These are phyloP conservation scores for Picea glauca DNA, from an alignment of 75 land plant genomes.

Conservation along the genomic window DNA sequence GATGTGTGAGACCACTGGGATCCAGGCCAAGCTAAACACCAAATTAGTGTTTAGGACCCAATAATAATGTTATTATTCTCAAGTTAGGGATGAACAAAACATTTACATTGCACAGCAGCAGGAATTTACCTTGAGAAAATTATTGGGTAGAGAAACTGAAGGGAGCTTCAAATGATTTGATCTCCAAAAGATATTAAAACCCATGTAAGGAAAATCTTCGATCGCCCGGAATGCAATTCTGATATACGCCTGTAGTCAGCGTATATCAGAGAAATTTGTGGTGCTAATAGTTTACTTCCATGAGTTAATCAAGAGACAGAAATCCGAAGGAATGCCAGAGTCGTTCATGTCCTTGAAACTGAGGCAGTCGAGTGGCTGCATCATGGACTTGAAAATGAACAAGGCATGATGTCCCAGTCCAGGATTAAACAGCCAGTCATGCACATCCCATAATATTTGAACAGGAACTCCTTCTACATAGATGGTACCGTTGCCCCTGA, in stretches of 20 bases:
- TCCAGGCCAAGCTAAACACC: no score
- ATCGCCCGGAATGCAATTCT: constrained; percentile 3
- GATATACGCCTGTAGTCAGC: constrained; percentile 55
- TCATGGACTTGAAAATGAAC: constrained; percentile 13
- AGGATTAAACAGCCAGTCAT: constrained; percentile 77
- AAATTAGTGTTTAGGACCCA: no score
- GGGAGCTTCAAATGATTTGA: no score
- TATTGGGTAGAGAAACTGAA: no score
- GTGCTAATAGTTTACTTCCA: constrained; percentile 2
- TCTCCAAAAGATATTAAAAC: no score
- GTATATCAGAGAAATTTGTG: constrained; percentile 17
- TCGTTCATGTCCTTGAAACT: constrained; percentile 9
- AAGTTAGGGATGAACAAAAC: no score
- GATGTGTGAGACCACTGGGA: no score
- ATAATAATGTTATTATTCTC: no score
- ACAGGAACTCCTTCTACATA: constrained; percentile 12
- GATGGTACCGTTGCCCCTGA: constrained; percentile 30
- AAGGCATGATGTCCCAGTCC: constrained; percentile 24
- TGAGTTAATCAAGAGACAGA: constrained; percentile 16
- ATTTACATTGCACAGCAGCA: no score
- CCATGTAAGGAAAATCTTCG: no score
- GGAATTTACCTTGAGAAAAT: neutral
- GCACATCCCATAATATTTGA: constrained; percentile 84
- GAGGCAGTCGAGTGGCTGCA: neutral
- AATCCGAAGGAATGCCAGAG: neutral